Evolutionary conservation across 345 rosid species (phyloP), one percentile per base, ranked within the genome.

Genomic region (Syzygium aromaticum): DNA sequence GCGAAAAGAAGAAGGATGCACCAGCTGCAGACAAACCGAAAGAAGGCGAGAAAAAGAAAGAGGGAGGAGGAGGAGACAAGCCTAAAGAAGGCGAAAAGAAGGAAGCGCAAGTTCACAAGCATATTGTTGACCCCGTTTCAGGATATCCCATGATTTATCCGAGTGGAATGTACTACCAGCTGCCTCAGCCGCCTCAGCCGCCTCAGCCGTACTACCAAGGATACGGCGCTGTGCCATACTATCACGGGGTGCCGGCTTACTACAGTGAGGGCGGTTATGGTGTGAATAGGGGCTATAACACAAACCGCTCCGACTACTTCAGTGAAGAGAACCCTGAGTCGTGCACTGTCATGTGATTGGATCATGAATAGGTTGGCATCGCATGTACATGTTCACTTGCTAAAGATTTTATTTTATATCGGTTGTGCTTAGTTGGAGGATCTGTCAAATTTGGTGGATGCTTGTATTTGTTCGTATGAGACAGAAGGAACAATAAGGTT

Each of bases 291-390:
- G 84, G 51, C 23, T 63, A 67, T 51, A 21, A 77, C 9, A 59
- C 67, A 38, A 64, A 85, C 52, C 88, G 67, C 43, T 85, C 54
- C 19, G 89, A 87, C 49, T 87, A 87, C 86, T 53, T 86, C 8
- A 61, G 86, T 30, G 90, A 90, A 19, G 91, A 91, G 61, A 90
- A 90, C 77, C 90, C 90, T 5, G 25, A 63, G 28, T 83, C 57
- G 4, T 91, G 93, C 86, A 73, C 85, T 3, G 85, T 91, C 87
- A 90, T 91, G 93, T 91, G 87, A 84, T 51, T 51, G 85, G 85
- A 46, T 30, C 53, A 51, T 67, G 84, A 27, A 59, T 64, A 43
- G 40, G 33, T 64, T 33, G 27, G 4, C 16, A 17, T 57, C 38
- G 49, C 7, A 38, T 73, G 14, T 73, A 38, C 80, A 38, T 9